Percentiles rank a stretch among this genome's conserved stretches.
phyloP scores from a whole-genome alignment of 2,329 filamentous ascomycete genomes.

The Ascochyta rabiei region DNA sequence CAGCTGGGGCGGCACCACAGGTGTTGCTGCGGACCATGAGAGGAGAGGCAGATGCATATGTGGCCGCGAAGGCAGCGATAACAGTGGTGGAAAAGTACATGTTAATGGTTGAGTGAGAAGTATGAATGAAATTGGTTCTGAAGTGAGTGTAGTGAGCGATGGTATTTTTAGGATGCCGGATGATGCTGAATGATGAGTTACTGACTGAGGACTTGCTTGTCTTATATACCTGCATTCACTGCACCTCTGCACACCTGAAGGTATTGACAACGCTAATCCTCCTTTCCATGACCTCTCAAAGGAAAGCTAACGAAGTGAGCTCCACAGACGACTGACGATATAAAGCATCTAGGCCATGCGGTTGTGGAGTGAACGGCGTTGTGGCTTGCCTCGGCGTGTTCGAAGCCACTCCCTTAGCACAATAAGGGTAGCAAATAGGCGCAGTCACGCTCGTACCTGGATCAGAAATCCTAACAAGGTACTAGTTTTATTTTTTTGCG shows the following conservation, averaged over 20 bases:
- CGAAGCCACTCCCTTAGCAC: neutral
- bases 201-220: neutral
- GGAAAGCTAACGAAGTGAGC: neutral
- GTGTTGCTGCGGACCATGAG: conserved; percentile 11
- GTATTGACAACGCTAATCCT: neutral
- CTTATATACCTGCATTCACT: neutral
- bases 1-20: conserved; percentile 19
- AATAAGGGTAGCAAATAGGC: neutral
- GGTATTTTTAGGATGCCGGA: no score
- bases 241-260: neutral
- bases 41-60: conserved; percentile 18
- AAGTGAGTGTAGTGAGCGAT: conserved; percentile 3
- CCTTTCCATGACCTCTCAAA: neutral
- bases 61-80: conserved; percentile 13
- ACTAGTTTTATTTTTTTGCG: neutral
- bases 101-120: conserved; percentile 2
- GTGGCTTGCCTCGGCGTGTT: neutral
- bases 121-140: neutral
- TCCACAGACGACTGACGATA: neutral
- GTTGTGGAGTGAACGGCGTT: neutral
- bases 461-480: neutral
- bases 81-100: conserved; percentile 22
- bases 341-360: neutral
- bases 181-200: neutral
- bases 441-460: neutral